phyloP scores from a whole-genome alignment of 805 yeast genomes.

The Millerozyma acaciae region DNA sequence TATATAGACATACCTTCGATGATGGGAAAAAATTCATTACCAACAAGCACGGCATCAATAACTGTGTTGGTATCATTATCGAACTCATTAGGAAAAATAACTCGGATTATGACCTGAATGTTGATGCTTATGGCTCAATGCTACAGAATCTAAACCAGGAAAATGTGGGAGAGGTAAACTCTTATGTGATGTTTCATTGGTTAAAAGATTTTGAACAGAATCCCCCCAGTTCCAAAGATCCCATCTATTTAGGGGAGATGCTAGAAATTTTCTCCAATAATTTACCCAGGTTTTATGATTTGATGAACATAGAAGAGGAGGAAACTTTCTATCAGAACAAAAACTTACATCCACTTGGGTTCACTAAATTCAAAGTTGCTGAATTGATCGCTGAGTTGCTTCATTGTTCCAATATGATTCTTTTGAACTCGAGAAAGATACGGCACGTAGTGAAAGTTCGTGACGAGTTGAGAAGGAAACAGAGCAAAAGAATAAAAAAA shows the following conservation, averaged over 20 bases:
- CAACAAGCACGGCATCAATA: slow-evolving; percentile 85
- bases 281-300: slow-evolving; percentile 62
- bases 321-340: slow-evolving; percentile 13
- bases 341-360: slow-evolving; percentile 61
- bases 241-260: slow-evolving; percentile 85
- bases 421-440: slow-evolving; percentile 74
- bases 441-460: slow-evolving; percentile 65
- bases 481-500: slow-evolving; percentile 41
- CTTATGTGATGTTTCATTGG: slow-evolving; percentile 42
- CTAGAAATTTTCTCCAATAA: slow-evolving; percentile 72
- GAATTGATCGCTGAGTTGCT: slow-evolving; percentile 91
- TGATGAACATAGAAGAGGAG: slow-evolving; percentile 44
- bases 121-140: slow-evolving; percentile 74
- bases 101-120: slow-evolving; percentile 89
- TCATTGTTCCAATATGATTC: slow-evolving; percentile 96
- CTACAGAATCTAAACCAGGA: slow-evolving; percentile 17
- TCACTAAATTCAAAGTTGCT: slow-evolving; percentile 84
- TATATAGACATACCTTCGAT: slow-evolving; percentile 14
- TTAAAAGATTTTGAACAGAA: slow-evolving; percentile 62
- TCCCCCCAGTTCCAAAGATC: slow-evolving; percentile 91
- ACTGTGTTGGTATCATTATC: slow-evolving; percentile 91
- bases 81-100: slow-evolving; percentile 94
- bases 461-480: slow-evolving; percentile 54
- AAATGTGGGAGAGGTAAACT: slow-evolving; percentile 36
- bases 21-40: slow-evolving; percentile 14